Percentiles rank a stretch among this genome's conserved stretches.
Conservation (phyloP, 306 rosid genomes). For the Prunus armeniaca region DNA sequence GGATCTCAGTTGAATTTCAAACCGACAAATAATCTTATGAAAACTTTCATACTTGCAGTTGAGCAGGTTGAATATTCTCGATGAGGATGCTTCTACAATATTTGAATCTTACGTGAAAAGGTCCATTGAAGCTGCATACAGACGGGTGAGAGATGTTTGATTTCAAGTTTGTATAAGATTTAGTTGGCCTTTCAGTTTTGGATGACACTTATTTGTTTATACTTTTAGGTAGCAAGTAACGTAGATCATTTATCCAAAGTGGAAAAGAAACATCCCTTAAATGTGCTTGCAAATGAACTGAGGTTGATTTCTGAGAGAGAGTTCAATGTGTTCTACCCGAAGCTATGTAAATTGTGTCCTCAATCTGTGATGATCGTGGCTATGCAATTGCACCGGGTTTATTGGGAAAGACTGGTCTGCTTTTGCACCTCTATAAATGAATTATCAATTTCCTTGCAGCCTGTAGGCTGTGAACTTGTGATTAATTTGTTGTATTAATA, state of each 20-base stretch:
- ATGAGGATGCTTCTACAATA: slow-evolving; percentile 26
- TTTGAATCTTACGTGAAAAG: slow-evolving; percentile 45
- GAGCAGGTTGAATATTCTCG: slow-evolving; percentile 25
- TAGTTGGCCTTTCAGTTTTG: background rate
- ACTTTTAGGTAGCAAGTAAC: slow-evolving; percentile 37
- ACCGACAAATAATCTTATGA: background rate
- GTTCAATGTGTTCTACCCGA: slow-evolving; percentile 41
- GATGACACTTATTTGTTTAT: slow-evolving; percentile 6
- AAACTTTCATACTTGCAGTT: slow-evolving; percentile 28
- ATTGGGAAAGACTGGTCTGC: slow-evolving; percentile 55
- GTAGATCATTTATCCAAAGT: slow-evolving; percentile 36
- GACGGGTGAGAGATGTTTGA: slow-evolving; percentile 30
- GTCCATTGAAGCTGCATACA: slow-evolving; percentile 40
- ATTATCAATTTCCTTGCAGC: slow-evolving; percentile 1
- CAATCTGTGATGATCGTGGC: slow-evolving; percentile 43
- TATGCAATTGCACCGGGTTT: slow-evolving; percentile 36
- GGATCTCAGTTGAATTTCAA: background rate
- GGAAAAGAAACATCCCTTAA: slow-evolving; percentile 44
- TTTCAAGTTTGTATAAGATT: slow-evolving; percentile 4
- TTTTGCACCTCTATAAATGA: background rate
- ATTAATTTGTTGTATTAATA: slow-evolving; percentile 12
- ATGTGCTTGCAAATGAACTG: slow-evolving; percentile 50
- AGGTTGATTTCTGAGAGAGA: slow-evolving; percentile 50
- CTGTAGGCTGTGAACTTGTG: slow-evolving; percentile 2
- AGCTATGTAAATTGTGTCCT: slow-evolving; percentile 38